Percentiles rank a stretch among this genome's conserved stretches.
These are phyloP conservation scores for Pseudotsuga menziesii DNA, from an alignment of 75 land plant genomes.

Conservation along the genomic window DNA sequence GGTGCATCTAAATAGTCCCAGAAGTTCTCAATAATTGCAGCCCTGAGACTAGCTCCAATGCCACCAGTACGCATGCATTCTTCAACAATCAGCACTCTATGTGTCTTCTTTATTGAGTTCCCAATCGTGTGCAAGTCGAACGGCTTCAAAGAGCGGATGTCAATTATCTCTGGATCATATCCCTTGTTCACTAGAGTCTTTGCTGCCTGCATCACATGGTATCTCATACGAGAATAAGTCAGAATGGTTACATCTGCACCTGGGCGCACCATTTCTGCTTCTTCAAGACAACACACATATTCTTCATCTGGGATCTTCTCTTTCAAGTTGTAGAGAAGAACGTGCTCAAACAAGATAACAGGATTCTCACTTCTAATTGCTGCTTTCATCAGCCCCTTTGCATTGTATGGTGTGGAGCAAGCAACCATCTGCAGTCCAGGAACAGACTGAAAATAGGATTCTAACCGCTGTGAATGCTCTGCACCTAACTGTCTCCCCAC, in stretches of 20 bases:
- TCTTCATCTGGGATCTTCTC: slow-evolving; percentile 97
- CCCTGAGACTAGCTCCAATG: slow-evolving; percentile 88
- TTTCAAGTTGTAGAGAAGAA: slow-evolving; percentile 90
- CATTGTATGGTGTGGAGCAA: slow-evolving; percentile 97
- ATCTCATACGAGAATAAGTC: slow-evolving; percentile 95
- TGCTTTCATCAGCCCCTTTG: slow-evolving; percentile 98
- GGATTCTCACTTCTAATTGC: slow-evolving; percentile 98
- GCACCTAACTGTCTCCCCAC: slow-evolving; percentile 98
- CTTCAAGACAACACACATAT: slow-evolving; percentile 75
- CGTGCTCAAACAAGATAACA: slow-evolving; percentile 95
- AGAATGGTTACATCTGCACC: slow-evolving; percentile 89
- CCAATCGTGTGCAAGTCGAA: slow-evolving; percentile 94
- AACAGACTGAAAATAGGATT: slow-evolving; percentile 96
- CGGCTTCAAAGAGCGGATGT: slow-evolving; percentile 92
- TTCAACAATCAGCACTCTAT: slow-evolving; percentile 91
- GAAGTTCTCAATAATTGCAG: slow-evolving; percentile 93
- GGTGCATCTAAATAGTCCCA: slow-evolving; percentile 91
- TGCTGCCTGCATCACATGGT: slow-evolving; percentile 94
- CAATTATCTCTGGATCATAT: slow-evolving; percentile 96
- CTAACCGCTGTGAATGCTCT: slow-evolving; percentile 95
- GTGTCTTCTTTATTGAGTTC: slow-evolving; percentile 93
- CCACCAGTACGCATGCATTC: slow-evolving; percentile 99
- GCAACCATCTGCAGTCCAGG: slow-evolving; percentile 99
- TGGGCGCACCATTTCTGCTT: slow-evolving; percentile 97
- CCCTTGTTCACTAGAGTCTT: slow-evolving; percentile 92